Evolutionary conservation across 257 asterid genomes (phyloP), one percentile per base, ranked within the genome.

Genomic region (Nicotiana tomentosiformis): DNA sequence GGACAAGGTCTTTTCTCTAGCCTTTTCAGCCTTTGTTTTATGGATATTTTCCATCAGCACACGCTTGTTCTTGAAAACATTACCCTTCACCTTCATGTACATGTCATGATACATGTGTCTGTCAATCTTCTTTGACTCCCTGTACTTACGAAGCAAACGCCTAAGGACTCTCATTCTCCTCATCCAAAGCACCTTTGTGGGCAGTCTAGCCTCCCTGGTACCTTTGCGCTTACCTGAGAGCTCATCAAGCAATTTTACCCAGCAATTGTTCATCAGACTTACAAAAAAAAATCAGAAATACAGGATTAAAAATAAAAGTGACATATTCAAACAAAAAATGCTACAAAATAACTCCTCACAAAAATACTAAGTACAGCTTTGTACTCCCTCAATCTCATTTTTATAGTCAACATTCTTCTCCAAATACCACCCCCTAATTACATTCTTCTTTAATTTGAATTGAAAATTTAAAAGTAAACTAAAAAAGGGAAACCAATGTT

Each of bases 131-230:
- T 74, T 74, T 49, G 80, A 74, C 53, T 74, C 80, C 61, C 80
- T 51, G 35, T 74, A 74, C 80, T 74, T 74, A 43, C 80, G 80
- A 26, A 74, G 80, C 64, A 74, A 74, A 18, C 80, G 80, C 64
- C 80, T 74, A 18, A 74, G 80, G 26, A 74, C 80, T 74, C 80
- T 74, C 80, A 74, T 14, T 74, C 80, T 74, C 80, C 80, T 74
- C 80, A 74, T 74, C 80, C 80, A 74, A 51, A 74, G 80, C 16
- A 74, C 64, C 64, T 74, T 74, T 35, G 80, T 74, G 29, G 80
- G 80, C 5, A 74, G 43, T 51, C 80, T 74, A 74, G 80, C 80
- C 64, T 74, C 80, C 46, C 80, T 49, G 43, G 80, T 74, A 74
- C 80, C 80, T 49, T 74, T 74, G 80, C 80, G 80, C 80, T 74